phyloP scores from a whole-genome alignment of 495 filamentous ascomycete species.

The Podospora sp. region DNA sequence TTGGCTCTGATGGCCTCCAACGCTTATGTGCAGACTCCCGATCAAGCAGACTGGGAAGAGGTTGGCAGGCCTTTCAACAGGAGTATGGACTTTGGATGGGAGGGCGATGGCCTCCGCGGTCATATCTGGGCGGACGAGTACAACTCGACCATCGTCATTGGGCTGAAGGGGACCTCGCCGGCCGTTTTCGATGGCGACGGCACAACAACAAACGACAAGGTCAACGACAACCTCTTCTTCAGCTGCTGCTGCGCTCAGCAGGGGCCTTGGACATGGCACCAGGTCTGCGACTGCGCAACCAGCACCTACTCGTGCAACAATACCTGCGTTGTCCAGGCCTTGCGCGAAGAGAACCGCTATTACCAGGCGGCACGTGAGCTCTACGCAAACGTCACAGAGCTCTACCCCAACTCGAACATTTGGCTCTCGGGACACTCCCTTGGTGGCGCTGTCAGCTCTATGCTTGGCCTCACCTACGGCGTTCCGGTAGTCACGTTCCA shows the following conservation, averaged over 20 bases:
- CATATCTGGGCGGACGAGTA: slow-evolving; percentile 87
- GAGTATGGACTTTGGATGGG: slow-evolving; percentile 85
- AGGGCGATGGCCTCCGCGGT: slow-evolving; percentile 82
- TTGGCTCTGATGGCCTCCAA: slow-evolving; percentile 86
- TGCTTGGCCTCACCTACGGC: slow-evolving; percentile 89
- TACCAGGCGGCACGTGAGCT: slow-evolving; percentile 85
- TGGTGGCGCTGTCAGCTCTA: slow-evolving; percentile 80
- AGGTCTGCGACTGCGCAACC: slow-evolving; percentile 89
- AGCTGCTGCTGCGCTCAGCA: slow-evolving; percentile 97
- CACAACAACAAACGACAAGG: slow-evolving; percentile 95
- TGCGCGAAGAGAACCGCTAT: slow-evolving; percentile 83
- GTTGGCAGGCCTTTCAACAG: slow-evolving; percentile 79
- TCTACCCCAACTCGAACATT: slow-evolving; percentile 83
- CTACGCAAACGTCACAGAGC: slow-evolving; percentile 85
- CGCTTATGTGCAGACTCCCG: slow-evolving; percentile 77
- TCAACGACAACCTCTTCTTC: slow-evolving; percentile 97
- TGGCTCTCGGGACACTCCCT: slow-evolving; percentile 92
- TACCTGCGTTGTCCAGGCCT: slow-evolving; percentile 76
- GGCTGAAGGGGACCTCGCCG: slow-evolving; percentile 85
- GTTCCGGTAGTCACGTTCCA: slow-evolving; percentile 86
- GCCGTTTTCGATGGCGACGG: slow-evolving; percentile 94
- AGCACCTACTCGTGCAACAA: slow-evolving; percentile 85
- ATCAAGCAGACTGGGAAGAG: slow-evolving; percentile 79
- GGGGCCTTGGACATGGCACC: slow-evolving; percentile 80
- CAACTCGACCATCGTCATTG: slow-evolving; percentile 87